These are phyloP conservation scores for Fomitopsis schrenkii DNA, from an alignment of 1,284 basidiomycete species.

Conservation along the genomic window DNA sequence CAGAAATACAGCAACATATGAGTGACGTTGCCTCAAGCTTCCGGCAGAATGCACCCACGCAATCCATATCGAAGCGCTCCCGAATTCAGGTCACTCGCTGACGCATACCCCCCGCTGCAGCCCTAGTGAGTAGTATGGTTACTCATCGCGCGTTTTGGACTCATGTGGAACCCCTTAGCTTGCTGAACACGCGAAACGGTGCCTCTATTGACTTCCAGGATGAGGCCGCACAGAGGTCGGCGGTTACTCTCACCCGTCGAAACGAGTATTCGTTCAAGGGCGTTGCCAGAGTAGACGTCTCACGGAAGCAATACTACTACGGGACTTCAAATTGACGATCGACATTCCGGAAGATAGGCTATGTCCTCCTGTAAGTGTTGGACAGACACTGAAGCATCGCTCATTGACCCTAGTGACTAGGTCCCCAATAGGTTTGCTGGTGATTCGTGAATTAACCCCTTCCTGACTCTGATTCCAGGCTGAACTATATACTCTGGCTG, in stretches of 20 bases:
- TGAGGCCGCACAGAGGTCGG: conserved; percentile 62
- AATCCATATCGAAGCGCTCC: conserved; percentile 55
- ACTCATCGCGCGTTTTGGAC: not conserved
- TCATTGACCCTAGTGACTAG: conserved; percentile 26
- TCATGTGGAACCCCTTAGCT: conserved; percentile 19
- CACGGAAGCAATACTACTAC: conserved; percentile 70
- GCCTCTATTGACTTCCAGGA: conserved; percentile 71
- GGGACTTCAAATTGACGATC: conserved; percentile 70
- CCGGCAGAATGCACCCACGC: conserved; percentile 50
- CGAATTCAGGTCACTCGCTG: conserved; percentile 63
- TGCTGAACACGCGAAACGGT: conserved; percentile 30
- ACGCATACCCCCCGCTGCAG: conserved; percentile 53
- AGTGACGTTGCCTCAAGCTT: too few relatives aligned
- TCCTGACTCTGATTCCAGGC: conserved; percentile 32
- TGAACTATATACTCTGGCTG: conserved; percentile 77
- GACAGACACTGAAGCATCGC: not conserved
- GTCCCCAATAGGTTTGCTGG: conserved; percentile 59
- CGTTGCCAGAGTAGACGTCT: conserved; percentile 46
- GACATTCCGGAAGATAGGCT: conserved; percentile 67
- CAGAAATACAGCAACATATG: too few relatives aligned
- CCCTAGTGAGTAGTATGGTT: conserved; percentile 46
- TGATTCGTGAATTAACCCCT: not conserved
- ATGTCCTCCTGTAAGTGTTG: conserved; percentile 74
- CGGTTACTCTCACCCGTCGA: not conserved
- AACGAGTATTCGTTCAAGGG: not conserved